Evolutionary conservation across 208 protist genomes (phyloP).

Genomic region (Crithidia mellificae): DNA sequence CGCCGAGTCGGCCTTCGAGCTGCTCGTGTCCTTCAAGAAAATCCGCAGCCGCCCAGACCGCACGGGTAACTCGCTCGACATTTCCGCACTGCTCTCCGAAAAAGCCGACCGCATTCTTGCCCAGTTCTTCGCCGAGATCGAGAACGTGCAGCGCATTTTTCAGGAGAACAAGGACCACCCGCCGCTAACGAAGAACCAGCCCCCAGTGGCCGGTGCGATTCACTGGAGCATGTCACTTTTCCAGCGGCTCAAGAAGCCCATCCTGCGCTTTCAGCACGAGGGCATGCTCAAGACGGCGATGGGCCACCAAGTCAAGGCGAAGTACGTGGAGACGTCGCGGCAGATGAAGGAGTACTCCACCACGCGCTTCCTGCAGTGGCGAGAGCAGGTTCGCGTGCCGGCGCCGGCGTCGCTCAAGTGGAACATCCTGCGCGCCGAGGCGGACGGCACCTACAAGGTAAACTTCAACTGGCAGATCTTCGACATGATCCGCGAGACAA

Average conservation of each 20-base stretch:
- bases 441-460: slow-evolving; percentile 84
- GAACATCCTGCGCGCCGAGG: slow-evolving; percentile 79
- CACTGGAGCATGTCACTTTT: slow-evolving; percentile 98
- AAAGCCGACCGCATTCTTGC: slow-evolving; percentile 96
- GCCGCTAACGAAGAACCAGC: slow-evolving; percentile 97
- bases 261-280: slow-evolving; percentile 94
- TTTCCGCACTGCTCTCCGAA: slow-evolving; percentile 91
- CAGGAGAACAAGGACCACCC: slow-evolving; percentile 83
- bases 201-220: slow-evolving; percentile 95
- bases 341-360: slow-evolving; percentile 95
- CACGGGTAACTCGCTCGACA: slow-evolving; percentile 78
- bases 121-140: slow-evolving; percentile 94
- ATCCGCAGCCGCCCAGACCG: slow-evolving; percentile 86
- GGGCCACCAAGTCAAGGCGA: slow-evolving; percentile 88
- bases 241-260: slow-evolving; percentile 96
- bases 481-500: slow-evolving; percentile 96
- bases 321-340: slow-evolving; percentile 93
- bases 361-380: slow-evolving; percentile 91
- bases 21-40: slow-evolving; percentile 96
- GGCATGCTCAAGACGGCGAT: slow-evolving; percentile 91
- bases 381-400: slow-evolving; percentile 77
- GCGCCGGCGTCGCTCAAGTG: slow-evolving; percentile 91
- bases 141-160: slow-evolving; percentile 94
- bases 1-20: slow-evolving; percentile 97
- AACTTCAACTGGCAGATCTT: slow-evolving; percentile 95